Conservation (phyloP, 257 asterid genomes). For the Cruciata laevipes region DNA sequence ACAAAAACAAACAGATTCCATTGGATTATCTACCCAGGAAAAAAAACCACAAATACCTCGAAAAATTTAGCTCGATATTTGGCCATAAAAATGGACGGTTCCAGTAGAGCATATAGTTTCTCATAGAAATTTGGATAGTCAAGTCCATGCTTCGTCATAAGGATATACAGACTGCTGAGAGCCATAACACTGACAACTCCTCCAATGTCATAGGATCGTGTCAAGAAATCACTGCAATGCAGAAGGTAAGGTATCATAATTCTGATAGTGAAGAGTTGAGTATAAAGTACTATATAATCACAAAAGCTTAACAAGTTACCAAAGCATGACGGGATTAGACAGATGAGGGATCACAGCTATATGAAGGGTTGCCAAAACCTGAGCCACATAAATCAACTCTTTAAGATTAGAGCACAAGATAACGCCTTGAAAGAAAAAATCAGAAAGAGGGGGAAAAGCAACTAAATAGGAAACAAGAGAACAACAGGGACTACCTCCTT, state of each 20-base stretch:
- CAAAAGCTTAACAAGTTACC: slow-evolving; percentile 36
- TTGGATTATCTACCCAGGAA: not conserved
- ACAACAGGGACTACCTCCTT: slow-evolving; percentile 57
- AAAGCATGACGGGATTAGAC: slow-evolving; percentile 77
- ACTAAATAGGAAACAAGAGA: not conserved
- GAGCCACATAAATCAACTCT: slow-evolving; percentile 16
- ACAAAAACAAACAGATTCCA: not conserved
- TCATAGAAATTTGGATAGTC: slow-evolving; percentile 90
- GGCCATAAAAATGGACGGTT: slow-evolving; percentile 82
- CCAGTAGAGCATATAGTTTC: slow-evolving; percentile 81
- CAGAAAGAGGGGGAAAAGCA: not conserved
- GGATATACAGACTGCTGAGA: slow-evolving; percentile 76
- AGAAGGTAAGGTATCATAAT: slow-evolving; percentile 5
- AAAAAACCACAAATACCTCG: slow-evolving; percentile 38
- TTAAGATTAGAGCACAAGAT: not conserved
- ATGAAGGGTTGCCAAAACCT: slow-evolving; percentile 85
- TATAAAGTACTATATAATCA: slow-evolving; percentile 14
- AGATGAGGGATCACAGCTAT: slow-evolving; percentile 67
- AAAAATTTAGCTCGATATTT: slow-evolving; percentile 84
- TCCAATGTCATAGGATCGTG: slow-evolving; percentile 86
- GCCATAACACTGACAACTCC: slow-evolving; percentile 98
- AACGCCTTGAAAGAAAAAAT: slow-evolving; percentile 1
- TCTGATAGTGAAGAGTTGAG: slow-evolving; percentile 12
- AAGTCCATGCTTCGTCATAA: slow-evolving; percentile 92
- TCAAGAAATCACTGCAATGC: slow-evolving; percentile 84